These are phyloP conservation scores for Lophiostoma macrostomum DNA, from an alignment of 495 filamentous ascomycete genomes.

Conservation along the genomic window DNA sequence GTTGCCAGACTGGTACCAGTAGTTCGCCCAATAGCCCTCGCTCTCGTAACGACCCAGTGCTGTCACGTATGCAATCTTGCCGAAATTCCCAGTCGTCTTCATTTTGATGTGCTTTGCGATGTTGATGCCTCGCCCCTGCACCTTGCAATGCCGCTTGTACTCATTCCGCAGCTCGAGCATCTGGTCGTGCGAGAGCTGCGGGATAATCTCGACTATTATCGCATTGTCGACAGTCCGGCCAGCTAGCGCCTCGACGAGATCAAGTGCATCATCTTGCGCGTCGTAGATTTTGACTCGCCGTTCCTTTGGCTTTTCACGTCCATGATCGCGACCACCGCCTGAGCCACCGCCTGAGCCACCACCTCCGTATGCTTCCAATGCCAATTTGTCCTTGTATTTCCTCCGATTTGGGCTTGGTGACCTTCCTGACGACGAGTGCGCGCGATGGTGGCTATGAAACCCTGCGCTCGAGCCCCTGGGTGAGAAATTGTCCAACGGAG, in stretches of 20 bases:
- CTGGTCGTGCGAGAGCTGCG: constrained; percentile 78
- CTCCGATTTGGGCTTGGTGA: constrained; percentile 14
- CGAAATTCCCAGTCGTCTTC: constrained; percentile 72
- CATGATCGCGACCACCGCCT: constrained; percentile 1
- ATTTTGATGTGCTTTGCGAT: constrained; percentile 92
- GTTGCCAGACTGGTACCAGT: constrained; percentile 79
- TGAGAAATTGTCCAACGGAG: constrained; percentile 30
- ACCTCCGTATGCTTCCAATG: constrained; percentile 12
- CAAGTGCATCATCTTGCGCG: constrained; percentile 70
- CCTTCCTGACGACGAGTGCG: constrained; percentile 22
- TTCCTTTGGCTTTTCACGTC: constrained; percentile 29
- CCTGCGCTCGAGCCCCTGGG: constrained; percentile 25
- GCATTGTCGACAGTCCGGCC: constrained; percentile 63
- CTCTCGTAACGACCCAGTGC: constrained; percentile 89
- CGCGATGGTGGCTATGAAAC: constrained; percentile 18
- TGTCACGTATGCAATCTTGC: constrained; percentile 85
- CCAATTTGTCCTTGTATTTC: constrained; percentile 29
- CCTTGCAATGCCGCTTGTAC: constrained; percentile 86
- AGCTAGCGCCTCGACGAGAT: constrained; percentile 69
- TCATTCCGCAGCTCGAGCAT: constrained; percentile 77
- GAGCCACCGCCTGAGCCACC: not conserved
- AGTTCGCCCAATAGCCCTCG: constrained; percentile 97
- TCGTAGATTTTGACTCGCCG: constrained; percentile 69
- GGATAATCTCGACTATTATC: constrained; percentile 77
- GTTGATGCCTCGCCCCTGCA: constrained; percentile 68